phyloP scores from a whole-genome alignment of 345 rosid genomes.

The Dipteronia sinensis region DNA sequence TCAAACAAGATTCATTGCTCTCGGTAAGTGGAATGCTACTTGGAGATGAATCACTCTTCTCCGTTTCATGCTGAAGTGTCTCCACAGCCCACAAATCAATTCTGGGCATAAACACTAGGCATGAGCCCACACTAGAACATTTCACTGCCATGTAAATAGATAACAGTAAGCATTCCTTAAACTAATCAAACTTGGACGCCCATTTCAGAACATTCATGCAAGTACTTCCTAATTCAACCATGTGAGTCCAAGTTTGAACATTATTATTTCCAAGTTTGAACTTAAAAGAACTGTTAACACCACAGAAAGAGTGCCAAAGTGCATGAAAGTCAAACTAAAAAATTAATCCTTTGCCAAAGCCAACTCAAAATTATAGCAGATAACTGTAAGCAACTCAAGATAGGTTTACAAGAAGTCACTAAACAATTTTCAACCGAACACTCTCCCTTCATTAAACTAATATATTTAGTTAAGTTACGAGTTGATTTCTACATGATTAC shows the following conservation, averaged over 20 bases:
- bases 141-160: constrained; percentile 63
- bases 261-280: neutral
- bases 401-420: neutral
- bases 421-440: neutral
- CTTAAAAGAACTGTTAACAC: neutral
- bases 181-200: neutral
- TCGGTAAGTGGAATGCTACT: constrained; percentile 20
- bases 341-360: neutral
- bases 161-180: constrained; percentile 18
- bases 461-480: neutral
- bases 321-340: constrained; percentile 1
- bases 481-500: neutral
- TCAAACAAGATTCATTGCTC: constrained; percentile 35
- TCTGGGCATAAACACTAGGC: constrained; percentile 84
- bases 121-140: constrained; percentile 69
- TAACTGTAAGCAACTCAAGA: neutral
- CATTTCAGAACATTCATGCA: neutral
- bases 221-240: neutral
- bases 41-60: constrained; percentile 30
- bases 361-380: neutral
- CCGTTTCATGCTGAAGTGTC: constrained; percentile 33
- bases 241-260: neutral
- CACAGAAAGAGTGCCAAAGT: neutral
- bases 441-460: constrained; percentile 8
- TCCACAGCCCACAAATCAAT: constrained; percentile 94